phyloP scores from a whole-genome alignment of 1,139 yeast species.

The Sugiyamaella grinbergsii region DNA sequence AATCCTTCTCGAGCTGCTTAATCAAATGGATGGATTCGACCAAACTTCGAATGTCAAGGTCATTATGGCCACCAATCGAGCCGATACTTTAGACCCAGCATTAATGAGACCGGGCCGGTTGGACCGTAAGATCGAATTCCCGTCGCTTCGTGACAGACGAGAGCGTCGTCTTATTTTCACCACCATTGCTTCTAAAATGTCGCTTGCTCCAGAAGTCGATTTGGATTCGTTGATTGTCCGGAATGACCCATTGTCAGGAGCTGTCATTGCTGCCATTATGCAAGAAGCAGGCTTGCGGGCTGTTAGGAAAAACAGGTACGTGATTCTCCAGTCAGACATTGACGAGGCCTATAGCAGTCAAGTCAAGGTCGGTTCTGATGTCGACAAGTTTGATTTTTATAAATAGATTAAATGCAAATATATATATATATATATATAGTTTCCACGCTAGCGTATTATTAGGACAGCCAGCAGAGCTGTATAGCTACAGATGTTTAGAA shows the following conservation, averaged over 20 bases:
- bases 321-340: constrained; percentile 90
- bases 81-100: constrained; percentile 97
- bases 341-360: constrained; percentile 98
- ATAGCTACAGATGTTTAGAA: constrained; percentile 35
- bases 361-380: constrained; percentile 93
- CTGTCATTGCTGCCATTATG: constrained; percentile 98
- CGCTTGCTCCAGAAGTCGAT: constrained; percentile 96
- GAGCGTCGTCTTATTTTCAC: constrained; percentile 95
- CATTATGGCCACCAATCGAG: constrained; percentile 98
- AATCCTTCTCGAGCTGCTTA: constrained; percentile 88
- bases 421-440: background rate
- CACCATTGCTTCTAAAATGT: constrained; percentile 96
- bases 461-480: constrained; percentile 28
- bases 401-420: constrained; percentile 50
- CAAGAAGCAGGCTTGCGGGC: constrained; percentile 99
- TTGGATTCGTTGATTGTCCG: constrained; percentile 91
- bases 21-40: constrained; percentile 99
- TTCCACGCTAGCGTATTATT: background rate
- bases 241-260: constrained; percentile 97
- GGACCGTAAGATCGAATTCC: constrained; percentile 97
- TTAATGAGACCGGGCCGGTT: constrained; percentile 96
- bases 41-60: constrained; percentile 95
- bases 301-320: constrained; percentile 95
- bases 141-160: constrained; percentile 91
- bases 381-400: constrained; percentile 96